Evolutionary conservation across 331 rosid species (phyloP).

Genomic region (Malus hybrid): DNA sequence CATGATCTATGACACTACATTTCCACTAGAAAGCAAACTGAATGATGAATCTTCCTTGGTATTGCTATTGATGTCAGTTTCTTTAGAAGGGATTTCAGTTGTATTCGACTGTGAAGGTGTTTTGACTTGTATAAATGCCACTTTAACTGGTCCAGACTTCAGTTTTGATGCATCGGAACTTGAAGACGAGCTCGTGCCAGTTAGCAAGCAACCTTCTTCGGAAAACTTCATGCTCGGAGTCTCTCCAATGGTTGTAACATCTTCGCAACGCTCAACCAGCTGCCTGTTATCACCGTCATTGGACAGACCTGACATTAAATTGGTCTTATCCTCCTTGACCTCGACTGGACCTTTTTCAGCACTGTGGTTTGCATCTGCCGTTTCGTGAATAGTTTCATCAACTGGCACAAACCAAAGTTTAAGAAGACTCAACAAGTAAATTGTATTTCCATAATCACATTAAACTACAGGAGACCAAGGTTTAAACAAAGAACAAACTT

Average conservation of each 20-base stretch:
- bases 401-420: conserved; percentile 22
- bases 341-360: conserved; percentile 14
- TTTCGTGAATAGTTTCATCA: conserved; percentile 20
- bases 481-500: neutral
- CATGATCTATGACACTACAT: conserved; percentile 7
- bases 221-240: conserved; percentile 11
- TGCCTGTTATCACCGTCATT: conserved; percentile 1
- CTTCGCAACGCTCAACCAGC: conserved; percentile 12
- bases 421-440: neutral
- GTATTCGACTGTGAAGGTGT: conserved; percentile 15
- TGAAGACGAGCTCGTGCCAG: conserved; percentile 16
- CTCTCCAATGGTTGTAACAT: conserved; percentile 15
- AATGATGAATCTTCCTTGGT: conserved; percentile 36
- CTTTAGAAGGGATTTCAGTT: conserved; percentile 14
- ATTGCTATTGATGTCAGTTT: conserved; percentile 24
- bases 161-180: conserved; percentile 11
- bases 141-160: conserved; percentile 35
- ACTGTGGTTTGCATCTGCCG: conserved; percentile 14
- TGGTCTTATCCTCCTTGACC: conserved; percentile 14
- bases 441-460: neutral
- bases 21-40: conserved; percentile 34
- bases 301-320: conserved; percentile 13
- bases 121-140: conserved; percentile 59
- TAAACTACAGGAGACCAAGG: neutral
- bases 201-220: conserved; percentile 15